Base-by-base conservation (phyloP, 257 asterid genomes). In the Ocimum tenuiflorum region DNA sequence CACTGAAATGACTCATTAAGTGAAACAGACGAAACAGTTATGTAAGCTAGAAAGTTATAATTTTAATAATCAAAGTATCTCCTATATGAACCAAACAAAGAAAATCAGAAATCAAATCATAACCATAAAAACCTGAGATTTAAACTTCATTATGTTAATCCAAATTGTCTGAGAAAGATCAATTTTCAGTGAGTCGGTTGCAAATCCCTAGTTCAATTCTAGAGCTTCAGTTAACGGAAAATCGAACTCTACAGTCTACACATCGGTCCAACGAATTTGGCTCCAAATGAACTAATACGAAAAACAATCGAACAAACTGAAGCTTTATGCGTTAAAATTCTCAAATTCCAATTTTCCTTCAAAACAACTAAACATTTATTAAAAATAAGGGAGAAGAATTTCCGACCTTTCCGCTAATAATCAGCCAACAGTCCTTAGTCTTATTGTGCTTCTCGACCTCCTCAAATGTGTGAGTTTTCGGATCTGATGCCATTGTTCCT, bases 341-440 rank as follows among this genome's bases (percentile, higher is more conserved):
- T 22, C 52, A 35, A 55, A 57, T 55, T 65, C 55, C n/a, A 23
- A 43, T n/a, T 71, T 48, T 51, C 7, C 35, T 47, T 52, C 3
- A 14, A 42, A 10, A 5, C 22, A 18, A 35, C 46, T 8, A 11
- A 36, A 6, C n/a, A 24, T 0, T 8, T 6, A 7, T 8, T 1
- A 1, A 27, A 15, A 22, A 31, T 22, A 18, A n/a, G 49, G 4
- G 43, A 60, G 3, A 12, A 15, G n/a, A 31, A 17, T 53, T 68
- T 71, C 69, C 53, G 29, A 82, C 91, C 83, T 85, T 85, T 36
- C 91, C 91, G 68, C 39, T 47, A 64, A 85, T 78, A 60, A 82
- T 60, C 64, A 82, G 76, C 88, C 88, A 85, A 49, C 86, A 85
- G 75, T 85, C 91, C 72, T 85, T 78, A 24, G 59, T 68, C 64